These are phyloP conservation scores for Colletotrichum higginsianum DNA, from an alignment of 2,329 filamentous ascomycete species.

Conservation along the genomic window DNA sequence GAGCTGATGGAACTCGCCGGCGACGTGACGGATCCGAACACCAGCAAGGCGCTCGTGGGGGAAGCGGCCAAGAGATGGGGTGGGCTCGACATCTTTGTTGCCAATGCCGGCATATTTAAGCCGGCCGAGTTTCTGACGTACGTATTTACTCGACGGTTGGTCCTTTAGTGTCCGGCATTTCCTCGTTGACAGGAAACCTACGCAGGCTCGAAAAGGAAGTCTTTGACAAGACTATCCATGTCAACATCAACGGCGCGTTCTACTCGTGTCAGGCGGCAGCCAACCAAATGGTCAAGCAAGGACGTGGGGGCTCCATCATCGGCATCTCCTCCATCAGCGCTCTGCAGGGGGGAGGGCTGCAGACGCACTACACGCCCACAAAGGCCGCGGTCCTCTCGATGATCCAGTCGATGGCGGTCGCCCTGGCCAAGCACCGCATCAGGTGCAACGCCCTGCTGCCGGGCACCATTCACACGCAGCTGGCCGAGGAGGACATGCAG, in stretches of 20 bases:
- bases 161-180: not conserved
- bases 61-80: conserved; percentile 61
- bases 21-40: conserved; percentile 76
- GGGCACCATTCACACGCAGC: conserved; percentile 78
- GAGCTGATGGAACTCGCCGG: conserved; percentile 70
- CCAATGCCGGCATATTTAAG: conserved; percentile 36
- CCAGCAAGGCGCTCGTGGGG: conserved; percentile 60
- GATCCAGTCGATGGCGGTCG: conserved; percentile 78
- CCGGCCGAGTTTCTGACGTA: conserved; percentile 37
- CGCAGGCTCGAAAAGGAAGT: conserved; percentile 69
- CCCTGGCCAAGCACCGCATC: conserved; percentile 76
- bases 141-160: not conserved
- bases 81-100: conserved; percentile 60
- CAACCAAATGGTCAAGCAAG: conserved; percentile 65
- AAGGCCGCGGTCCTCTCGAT: conserved; percentile 79
- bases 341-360: conserved; percentile 75
- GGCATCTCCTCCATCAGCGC: conserved; percentile 77
- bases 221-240: conserved; percentile 70
- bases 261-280: conserved; percentile 77
- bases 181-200: not conserved
- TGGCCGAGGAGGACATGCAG: conserved; percentile 78
- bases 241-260: conserved; percentile 81
- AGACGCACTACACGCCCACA: conserved; percentile 81
- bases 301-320: conserved; percentile 72
- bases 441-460: conserved; percentile 79